Percentiles rank a stretch among this genome's conserved stretches.
Evolutionary conservation across 805 yeast genomes (phyloP).

Genomic region (Wickerhamiella parazyma): DNA sequence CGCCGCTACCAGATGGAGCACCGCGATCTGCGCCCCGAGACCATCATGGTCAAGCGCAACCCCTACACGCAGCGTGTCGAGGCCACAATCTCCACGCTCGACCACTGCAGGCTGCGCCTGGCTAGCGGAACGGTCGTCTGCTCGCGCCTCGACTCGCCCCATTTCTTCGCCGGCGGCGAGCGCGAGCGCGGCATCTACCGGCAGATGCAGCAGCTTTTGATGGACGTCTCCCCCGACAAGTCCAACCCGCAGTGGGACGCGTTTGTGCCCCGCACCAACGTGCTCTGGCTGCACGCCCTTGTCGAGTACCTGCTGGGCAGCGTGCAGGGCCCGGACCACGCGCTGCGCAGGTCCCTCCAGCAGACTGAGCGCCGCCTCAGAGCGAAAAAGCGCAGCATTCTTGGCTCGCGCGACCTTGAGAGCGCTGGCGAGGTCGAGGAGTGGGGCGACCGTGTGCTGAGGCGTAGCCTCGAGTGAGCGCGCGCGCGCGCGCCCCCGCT

Average conservation of each 20-base stretch:
- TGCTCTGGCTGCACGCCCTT: slow-evolving; percentile 54
- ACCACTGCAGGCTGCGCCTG: slow-evolving; percentile 30
- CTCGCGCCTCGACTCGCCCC: slow-evolving; percentile 52
- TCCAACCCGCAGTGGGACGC: slow-evolving; percentile 32
- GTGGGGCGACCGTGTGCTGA: slow-evolving; percentile 7
- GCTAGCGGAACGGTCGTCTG: slow-evolving; percentile 26
- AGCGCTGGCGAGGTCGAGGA: slow-evolving; percentile 9
- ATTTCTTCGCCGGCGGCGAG: slow-evolving; percentile 47
- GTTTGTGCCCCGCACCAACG: slow-evolving; percentile 37
- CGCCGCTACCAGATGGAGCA: slow-evolving; percentile 46
- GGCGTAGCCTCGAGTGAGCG: not conserved
- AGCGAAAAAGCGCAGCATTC: slow-evolving; percentile 1
- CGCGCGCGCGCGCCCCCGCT: too few species aligned
- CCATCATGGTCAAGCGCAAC: slow-evolving; percentile 35
- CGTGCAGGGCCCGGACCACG: slow-evolving; percentile 3
- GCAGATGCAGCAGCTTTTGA: slow-evolving; percentile 30
- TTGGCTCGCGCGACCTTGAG: not conserved
- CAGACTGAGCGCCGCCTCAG: slow-evolving; percentile 5
- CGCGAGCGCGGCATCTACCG: slow-evolving; percentile 47
- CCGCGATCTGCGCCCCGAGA: slow-evolving; percentile 56
- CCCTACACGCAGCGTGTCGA: slow-evolving; percentile 9
- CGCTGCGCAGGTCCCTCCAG: slow-evolving; percentile 2
- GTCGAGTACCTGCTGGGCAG: slow-evolving; percentile 30
- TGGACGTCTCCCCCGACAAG: slow-evolving; percentile 5
- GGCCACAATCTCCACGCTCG: slow-evolving; percentile 14